phyloP scores from a whole-genome alignment of 805 yeast species.

The Metschnikowia peoriensis region DNA sequence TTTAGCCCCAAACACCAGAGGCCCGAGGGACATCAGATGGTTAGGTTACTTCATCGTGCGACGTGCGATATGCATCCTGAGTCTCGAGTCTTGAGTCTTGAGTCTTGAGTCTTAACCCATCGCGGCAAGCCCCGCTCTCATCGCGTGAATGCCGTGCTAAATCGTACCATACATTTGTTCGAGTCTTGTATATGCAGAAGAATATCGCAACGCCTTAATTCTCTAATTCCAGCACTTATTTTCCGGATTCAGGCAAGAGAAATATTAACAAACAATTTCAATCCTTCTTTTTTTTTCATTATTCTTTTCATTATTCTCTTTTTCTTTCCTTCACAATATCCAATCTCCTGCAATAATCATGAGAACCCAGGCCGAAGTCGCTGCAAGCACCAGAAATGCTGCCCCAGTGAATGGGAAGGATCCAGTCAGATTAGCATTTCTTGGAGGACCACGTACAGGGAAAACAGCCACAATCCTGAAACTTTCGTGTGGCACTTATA shows the following conservation, averaged over 20 bases:
- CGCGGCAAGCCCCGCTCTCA: not conserved
- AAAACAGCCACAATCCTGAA: constrained; percentile 57
- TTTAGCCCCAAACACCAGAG: too few species aligned
- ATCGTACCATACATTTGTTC: not conserved
- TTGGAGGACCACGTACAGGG: constrained; percentile 61
- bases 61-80: too few species aligned
- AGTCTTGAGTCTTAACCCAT: not conserved
- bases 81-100: too few species aligned
- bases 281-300: too few species aligned
- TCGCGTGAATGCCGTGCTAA: not conserved
- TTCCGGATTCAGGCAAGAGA: not conserved
- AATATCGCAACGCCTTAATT: not conserved
- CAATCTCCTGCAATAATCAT: not conserved
- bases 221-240: not conserved
- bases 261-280: too few species aligned
- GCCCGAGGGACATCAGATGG: too few species aligned
- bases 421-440: constrained; percentile 57
- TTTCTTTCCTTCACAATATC: not conserved
- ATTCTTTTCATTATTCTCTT: too few species aligned
- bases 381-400: constrained; percentile 4
- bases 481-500: constrained; percentile 46
- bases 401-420: constrained; percentile 12
- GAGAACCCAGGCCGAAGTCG: constrained; percentile 8
- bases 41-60: too few species aligned
- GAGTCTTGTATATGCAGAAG: not conserved